Base-by-base conservation (phyloP, 768 basidiomycete species). In the Strobilomyces confusus region DNA sequence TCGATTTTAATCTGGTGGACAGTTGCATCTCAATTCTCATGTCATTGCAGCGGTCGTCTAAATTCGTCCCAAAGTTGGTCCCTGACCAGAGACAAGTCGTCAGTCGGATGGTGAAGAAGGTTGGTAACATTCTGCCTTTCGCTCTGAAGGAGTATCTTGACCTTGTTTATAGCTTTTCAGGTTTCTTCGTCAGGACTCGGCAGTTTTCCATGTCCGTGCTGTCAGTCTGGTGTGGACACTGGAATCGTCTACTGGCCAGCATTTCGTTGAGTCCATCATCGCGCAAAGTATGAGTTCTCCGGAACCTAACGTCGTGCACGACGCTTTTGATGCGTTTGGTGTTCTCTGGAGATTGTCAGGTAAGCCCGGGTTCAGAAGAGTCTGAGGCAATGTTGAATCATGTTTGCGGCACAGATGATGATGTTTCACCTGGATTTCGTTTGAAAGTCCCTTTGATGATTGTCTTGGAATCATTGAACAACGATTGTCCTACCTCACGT, bases 301-400 rank as follows among this genome's bases (percentile, higher is more conserved):
- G 0, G 77, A 83, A 30, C 69, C 73, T 8, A 63, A 64, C 2
- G 74, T 76, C 38, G 72, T 78, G 3, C 71, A 79, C 17, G 79
- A 81, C 19, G 81, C 84, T 2, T 90, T 86, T 63, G 89, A 95
- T 59, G 89, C 89, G 0, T 98, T 99, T 67, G 94, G 95, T 3
- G 82, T 90, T 4, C 73, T 99, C 7, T 99, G 95, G 95, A 80
- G 93, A 52, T 72, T 94, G 52, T 87, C 86, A 45, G 92, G 95
- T 89, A 44, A 55, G 77, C 62, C 38, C 15, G 26, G 9, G 15
- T 34, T 45, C 41, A 33, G n/a, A 22, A 11, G 22, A 5, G 26
- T 29, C 29, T 8, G 14, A 41, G 15, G 22, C 54, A 41, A 51
- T 19, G 47, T 20, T 61, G 22, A 63, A 23, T 22, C 56, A 8